Percentiles rank a stretch among this genome's conserved stretches.
phyloP scores from a whole-genome alignment of 2,329 filamentous ascomycete genomes.

The Fusarium globosum region DNA sequence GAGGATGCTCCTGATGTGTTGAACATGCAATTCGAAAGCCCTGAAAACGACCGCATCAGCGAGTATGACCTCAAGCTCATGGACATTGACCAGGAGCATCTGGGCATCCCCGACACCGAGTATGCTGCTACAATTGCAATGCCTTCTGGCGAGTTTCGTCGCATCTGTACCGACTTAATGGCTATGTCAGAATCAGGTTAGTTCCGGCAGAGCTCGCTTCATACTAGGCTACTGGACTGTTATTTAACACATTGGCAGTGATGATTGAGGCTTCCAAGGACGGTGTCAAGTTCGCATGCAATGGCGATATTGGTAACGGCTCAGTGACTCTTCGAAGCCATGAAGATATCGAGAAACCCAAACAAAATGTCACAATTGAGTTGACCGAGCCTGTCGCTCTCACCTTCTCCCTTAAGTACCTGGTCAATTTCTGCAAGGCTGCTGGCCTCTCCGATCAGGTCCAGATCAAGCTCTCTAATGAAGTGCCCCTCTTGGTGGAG shows the following conservation, averaged over 20 bases:
- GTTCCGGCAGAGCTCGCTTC: conserved; percentile 45
- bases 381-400: conserved; percentile 92
- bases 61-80: conserved; percentile 99
- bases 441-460: conserved; percentile 83
- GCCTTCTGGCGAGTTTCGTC: conserved; percentile 90
- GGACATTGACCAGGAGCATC: conserved; percentile 99
- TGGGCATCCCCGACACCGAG: conserved; percentile 99
- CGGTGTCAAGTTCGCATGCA: conserved; percentile 93
- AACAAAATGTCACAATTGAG: conserved; percentile 86
- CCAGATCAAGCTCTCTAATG: conserved; percentile 93
- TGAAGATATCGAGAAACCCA: conserved; percentile 88
- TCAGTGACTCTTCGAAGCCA: conserved; percentile 91
- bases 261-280: conserved; percentile 97
- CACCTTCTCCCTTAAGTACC: conserved; percentile 98
- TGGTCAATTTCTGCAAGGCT: conserved; percentile 99
- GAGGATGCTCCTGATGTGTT: conserved; percentile 96
- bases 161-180: conserved; percentile 92
- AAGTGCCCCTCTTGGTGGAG: conserved; percentile 96
- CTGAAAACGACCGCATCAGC: conserved; percentile 87
- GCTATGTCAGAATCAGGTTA: conserved; percentile 95
- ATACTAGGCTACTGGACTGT: neutral
- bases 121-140: conserved; percentile 92
- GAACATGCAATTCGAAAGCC: conserved; percentile 95
- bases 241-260: conserved; percentile 63
- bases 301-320: conserved; percentile 95